phyloP scores from a whole-genome alignment of 2,329 filamentous ascomycete species.

The Scopulariopsis brevicaulis region DNA sequence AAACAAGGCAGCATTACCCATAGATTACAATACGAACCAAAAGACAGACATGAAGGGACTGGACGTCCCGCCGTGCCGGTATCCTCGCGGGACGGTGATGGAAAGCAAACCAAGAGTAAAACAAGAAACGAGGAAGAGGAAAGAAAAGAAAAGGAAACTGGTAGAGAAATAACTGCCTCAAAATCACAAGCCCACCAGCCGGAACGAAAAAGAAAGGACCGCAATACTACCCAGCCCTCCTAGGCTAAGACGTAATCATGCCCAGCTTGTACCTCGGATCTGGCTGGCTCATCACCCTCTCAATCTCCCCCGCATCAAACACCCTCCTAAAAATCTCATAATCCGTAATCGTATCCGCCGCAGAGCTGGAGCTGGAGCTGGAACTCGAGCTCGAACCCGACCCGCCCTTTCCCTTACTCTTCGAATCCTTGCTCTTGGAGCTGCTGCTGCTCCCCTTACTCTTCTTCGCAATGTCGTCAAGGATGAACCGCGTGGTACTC shows the following conservation, averaged over 20 bases:
- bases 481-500: constrained; percentile 39
- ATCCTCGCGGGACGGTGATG: too few species aligned
- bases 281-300: constrained; percentile 34
- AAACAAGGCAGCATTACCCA: too few species aligned
- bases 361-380: constrained; percentile 12
- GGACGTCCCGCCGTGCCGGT: too few species aligned
- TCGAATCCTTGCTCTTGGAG: constrained; percentile 18
- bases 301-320: constrained; percentile 38
- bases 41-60: too few species aligned
- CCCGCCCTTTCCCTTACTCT: constrained; percentile 19
- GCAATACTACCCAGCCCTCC: too few species aligned
- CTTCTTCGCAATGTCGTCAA: constrained; percentile 45
- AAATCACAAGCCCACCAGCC: neutral
- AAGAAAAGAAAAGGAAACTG: too few species aligned
- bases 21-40: too few species aligned
- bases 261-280: constrained; percentile 43
- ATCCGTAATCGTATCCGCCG: constrained; percentile 20
- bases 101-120: too few species aligned
- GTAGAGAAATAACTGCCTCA: neutral
- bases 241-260: constrained; percentile 28
- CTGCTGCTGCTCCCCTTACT: constrained; percentile 13
- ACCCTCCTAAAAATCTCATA: constrained; percentile 40
- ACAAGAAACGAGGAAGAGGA: too few species aligned
- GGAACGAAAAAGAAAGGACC: neutral
- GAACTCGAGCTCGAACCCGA: constrained; percentile 11